Percentiles rank a stretch among this genome's conserved stretches.
Conservation (phyloP, 768 basidiomycete species). For the Lentinula guzmanii region DNA sequence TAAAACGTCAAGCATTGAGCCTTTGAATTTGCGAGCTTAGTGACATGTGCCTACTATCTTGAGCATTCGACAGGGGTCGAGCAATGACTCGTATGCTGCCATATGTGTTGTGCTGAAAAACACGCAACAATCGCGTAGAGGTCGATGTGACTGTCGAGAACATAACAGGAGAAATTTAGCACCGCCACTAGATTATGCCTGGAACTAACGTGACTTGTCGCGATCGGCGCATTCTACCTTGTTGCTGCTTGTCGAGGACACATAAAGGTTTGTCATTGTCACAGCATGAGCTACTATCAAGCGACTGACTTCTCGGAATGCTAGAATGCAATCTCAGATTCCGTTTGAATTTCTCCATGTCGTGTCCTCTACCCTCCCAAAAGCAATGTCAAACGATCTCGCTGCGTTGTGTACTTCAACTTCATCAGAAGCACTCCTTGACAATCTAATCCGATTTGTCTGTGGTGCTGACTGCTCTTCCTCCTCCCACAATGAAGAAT, state of each 20-base stretch:
- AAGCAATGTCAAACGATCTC: slow-evolving; percentile 6
- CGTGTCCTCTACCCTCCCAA: slow-evolving; percentile 5
- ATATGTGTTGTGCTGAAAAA: background rate
- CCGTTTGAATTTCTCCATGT: slow-evolving; percentile 7
- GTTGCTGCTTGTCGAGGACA: too few species aligned
- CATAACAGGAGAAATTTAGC: background rate
- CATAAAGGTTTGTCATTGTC: too few species aligned
- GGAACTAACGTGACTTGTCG: too few species aligned
- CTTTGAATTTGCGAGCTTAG: too few species aligned
- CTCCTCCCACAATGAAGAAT: slow-evolving; percentile 17
- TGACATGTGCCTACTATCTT: background rate
- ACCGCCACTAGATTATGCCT: background rate
- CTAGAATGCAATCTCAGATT: background rate
- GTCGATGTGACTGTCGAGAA: background rate
- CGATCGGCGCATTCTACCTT: too few species aligned
- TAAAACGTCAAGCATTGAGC: background rate
- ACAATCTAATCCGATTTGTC: slow-evolving; percentile 37
- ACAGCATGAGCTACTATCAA: too few species aligned
- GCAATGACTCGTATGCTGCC: background rate
- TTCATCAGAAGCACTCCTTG: slow-evolving; percentile 28
- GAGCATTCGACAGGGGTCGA: background rate
- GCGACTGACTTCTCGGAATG: background rate
- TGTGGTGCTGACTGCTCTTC: slow-evolving; percentile 31
- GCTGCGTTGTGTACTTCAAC: slow-evolving; percentile 14
- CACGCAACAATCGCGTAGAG: background rate